phyloP scores from a whole-genome alignment of 2,329 filamentous ascomycete species.

The Diplodia corticola region DNA sequence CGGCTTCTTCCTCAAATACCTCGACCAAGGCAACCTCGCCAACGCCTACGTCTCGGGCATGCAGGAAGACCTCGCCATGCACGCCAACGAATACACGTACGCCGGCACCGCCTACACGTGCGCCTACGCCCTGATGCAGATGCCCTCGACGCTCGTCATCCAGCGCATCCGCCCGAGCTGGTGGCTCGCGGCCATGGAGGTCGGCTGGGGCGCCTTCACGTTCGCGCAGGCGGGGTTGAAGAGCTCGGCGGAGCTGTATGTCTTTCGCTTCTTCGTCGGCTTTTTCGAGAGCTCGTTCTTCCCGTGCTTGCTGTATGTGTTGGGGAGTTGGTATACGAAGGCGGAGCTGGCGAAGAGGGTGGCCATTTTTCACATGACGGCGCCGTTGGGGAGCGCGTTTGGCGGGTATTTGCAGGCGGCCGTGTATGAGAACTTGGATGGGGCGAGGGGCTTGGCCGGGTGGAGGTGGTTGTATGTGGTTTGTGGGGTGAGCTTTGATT shows the following conservation, averaged over 20 bases:
- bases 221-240: not conserved
- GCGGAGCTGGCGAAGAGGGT: conserved; percentile 37
- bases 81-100: conserved; percentile 13
- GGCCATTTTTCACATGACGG: conserved; percentile 36
- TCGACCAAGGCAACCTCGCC: not conserved
- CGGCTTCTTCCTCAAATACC: conserved; percentile 13
- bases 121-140: conserved; percentile 29
- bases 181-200: not conserved
- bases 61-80: conserved; percentile 21
- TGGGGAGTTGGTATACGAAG: conserved; percentile 48
- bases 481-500: conserved; percentile 32
- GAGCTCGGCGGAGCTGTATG: conserved; percentile 19
- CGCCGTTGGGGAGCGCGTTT: conserved; percentile 37
- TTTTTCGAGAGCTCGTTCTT: conserved; percentile 36
- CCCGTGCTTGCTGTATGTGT: conserved; percentile 40
- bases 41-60: conserved; percentile 19
- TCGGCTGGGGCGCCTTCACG: not conserved
- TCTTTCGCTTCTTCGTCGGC: conserved; percentile 42
- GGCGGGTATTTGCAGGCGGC: conserved; percentile 38
- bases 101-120: conserved; percentile 21
- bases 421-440: conserved; percentile 35
- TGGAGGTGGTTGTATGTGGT: conserved; percentile 36
- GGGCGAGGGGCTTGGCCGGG: conserved; percentile 29
- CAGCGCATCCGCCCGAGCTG: not conserved
- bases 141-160: not conserved